Conservation (phyloP, 2,329 filamentous ascomycete genomes). For the Pezizomycotina sp. region DNA sequence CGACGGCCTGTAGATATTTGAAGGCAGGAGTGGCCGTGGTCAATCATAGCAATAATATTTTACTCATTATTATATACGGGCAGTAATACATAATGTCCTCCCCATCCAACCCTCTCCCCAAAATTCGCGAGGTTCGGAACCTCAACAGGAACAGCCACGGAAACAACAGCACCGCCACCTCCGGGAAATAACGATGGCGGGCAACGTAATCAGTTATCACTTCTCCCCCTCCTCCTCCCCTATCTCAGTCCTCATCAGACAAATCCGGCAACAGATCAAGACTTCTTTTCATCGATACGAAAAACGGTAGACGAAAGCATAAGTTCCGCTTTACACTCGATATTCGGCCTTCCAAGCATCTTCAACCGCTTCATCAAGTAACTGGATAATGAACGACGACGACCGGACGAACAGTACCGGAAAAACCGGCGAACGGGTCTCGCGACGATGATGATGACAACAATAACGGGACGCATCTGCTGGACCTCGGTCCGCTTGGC, state of each 20-base stretch:
- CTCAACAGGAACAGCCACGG: too few relatives aligned
- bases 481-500: constrained; percentile 9
- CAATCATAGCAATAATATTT: too few relatives aligned
- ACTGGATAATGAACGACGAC: constrained; percentile 22
- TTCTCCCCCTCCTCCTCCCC: constrained; percentile 4
- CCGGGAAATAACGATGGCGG: too few relatives aligned
- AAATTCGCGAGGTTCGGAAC: too few relatives aligned
- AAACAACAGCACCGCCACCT: too few relatives aligned
- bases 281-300: constrained; percentile 22
- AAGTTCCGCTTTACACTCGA: constrained; percentile 22
- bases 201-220: too few relatives aligned
- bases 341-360: constrained; percentile 25
- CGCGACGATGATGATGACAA: constrained; percentile 7
- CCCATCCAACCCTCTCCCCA: too few relatives aligned
- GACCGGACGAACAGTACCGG: constrained; percentile 4
- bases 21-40: too few relatives aligned
- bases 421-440: constrained; percentile 5
- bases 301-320: constrained; percentile 24
- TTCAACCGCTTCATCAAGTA: constrained; percentile 20
- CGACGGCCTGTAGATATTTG: too few relatives aligned
- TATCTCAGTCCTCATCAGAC: too few relatives aligned
- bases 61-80: too few relatives aligned
- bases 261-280: constrained; percentile 6
- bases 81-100: too few relatives aligned
- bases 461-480: constrained; percentile 5